Conservation (phyloP, 2,329 filamentous ascomycete species). For the Ceratocystis variospora region DNA sequence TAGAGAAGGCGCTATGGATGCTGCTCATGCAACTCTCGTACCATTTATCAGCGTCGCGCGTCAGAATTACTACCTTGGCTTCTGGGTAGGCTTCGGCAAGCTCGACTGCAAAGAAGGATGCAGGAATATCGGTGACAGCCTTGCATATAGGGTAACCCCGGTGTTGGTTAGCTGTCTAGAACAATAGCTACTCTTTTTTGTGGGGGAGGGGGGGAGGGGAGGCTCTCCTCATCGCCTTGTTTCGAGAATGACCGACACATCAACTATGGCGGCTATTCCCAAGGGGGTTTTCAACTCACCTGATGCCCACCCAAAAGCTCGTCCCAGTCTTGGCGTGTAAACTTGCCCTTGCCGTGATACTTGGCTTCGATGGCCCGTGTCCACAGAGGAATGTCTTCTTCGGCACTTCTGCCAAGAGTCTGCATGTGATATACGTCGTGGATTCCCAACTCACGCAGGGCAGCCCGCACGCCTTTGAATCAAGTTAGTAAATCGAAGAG, state of each 20-base stretch:
- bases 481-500: neutral
- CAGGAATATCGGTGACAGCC: conserved; percentile 42
- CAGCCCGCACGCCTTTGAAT: conserved; percentile 26
- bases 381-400: conserved; percentile 21
- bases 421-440: conserved; percentile 29
- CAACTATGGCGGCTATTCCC: no score
- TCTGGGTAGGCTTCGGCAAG: conserved; percentile 27
- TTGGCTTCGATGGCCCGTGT: conserved; percentile 23
- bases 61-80: conserved; percentile 30
- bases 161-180: conserved; percentile 20
- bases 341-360: conserved; percentile 21
- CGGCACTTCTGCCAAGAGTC: conserved; percentile 16
- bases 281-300: conserved; percentile 15
- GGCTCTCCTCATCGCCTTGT: no score
- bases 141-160: conserved; percentile 30
- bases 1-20: conserved; percentile 21
- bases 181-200: neutral
- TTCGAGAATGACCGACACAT: no score
- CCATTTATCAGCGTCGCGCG: conserved; percentile 30
- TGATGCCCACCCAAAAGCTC: conserved; percentile 32
- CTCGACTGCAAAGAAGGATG: conserved; percentile 36
- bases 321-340: conserved; percentile 33
- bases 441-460: conserved; percentile 28
- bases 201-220: no score
- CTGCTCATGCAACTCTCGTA: conserved; percentile 25